Conservation (phyloP, 176 grass and related monocot species). For the Aegilops bicornis region DNA sequence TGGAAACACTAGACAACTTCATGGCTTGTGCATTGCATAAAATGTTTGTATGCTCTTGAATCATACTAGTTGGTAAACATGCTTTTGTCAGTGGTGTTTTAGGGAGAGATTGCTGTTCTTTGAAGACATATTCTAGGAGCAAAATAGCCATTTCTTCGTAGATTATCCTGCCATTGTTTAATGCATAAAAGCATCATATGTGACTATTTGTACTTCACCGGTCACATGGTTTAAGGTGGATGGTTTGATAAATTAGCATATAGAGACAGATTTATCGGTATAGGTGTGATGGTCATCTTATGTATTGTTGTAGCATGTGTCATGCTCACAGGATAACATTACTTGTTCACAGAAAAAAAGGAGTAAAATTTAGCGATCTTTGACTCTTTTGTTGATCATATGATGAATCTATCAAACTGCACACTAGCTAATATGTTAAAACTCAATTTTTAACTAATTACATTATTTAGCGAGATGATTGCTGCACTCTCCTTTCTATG, state of each 20-base stretch:
- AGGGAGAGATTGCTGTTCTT: not conserved
- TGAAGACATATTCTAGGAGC: not conserved
- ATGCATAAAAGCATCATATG: not conserved
- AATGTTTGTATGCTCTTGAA: constrained; percentile 4
- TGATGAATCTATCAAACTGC: constrained; percentile 5
- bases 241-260: constrained; percentile 4
- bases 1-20: not conserved
- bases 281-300: not conserved
- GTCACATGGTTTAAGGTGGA: constrained; percentile 7
- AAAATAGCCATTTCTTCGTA: constrained; percentile 3
- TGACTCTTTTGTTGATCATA: constrained; percentile 11
- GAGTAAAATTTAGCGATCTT: not conserved
- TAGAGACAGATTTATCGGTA: not conserved
- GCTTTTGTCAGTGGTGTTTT: constrained; percentile 6
- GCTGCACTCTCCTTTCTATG: not conserved
- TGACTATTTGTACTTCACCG: not conserved
- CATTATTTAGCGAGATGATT: constrained; percentile 14
- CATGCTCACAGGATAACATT: not conserved
- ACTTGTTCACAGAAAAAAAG: not conserved
- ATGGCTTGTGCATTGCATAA: not conserved
- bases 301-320: not conserved
- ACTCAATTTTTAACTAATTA: not conserved
- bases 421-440: constrained; percentile 1
- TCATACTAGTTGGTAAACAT: not conserved
- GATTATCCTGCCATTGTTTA: constrained; percentile 1